These are phyloP conservation scores for Astrocystis sublimbata DNA, from an alignment of 495 filamentous ascomycete species.

Conservation along the genomic window DNA sequence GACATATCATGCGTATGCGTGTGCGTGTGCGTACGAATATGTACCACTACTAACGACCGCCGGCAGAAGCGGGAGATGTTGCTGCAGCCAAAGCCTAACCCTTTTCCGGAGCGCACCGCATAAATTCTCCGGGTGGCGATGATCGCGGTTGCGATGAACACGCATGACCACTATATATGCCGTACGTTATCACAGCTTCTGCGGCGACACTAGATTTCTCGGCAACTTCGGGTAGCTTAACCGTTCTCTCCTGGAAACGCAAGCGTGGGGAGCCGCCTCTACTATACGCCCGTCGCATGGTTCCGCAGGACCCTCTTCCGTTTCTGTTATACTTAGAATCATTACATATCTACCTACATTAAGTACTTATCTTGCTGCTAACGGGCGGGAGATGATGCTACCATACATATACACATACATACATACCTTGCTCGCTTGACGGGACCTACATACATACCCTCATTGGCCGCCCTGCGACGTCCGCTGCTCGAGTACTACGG, in stretches of 20 bases:
- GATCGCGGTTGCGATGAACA: constrained; percentile 1
- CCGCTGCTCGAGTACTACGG: constrained; percentile 16
- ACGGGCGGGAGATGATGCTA: not conserved
- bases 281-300: not conserved
- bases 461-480: constrained; percentile 19
- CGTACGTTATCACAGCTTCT: not conserved
- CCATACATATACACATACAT: too few relatives aligned
- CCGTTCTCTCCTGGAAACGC: not conserved
- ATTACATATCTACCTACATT: too few relatives aligned
- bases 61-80: not conserved
- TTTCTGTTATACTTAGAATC: constrained; percentile 11
- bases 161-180: not conserved
- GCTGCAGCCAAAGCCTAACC: not conserved
- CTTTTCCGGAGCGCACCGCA: constrained; percentile 7
- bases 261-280: not conserved
- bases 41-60: too few relatives aligned
- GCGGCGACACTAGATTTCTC: not conserved
- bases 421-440: not conserved
- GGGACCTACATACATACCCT: too few relatives aligned
- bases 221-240: not conserved
- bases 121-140: constrained; percentile 1
- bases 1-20: too few relatives aligned
- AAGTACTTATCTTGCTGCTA: too few relatives aligned
- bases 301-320: not conserved
- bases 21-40: too few relatives aligned